Evolutionary conservation across 768 basidiomycete species (phyloP).

Genomic region (Strobilomyces confusus): DNA sequence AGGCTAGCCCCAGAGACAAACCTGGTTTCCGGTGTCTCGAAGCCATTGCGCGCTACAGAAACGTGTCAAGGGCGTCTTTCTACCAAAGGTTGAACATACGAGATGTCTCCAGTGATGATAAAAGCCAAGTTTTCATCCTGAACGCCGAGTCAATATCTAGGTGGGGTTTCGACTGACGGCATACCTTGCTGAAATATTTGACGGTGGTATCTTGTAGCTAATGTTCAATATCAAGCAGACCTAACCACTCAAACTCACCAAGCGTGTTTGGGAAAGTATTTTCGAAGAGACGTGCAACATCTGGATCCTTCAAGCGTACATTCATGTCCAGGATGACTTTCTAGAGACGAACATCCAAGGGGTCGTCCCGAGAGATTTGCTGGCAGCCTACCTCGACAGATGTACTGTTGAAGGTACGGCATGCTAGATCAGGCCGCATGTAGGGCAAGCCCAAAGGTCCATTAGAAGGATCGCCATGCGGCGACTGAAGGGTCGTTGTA

Average conservation of each 20-base stretch:
- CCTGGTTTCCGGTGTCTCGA: slow-evolving; percentile 78
- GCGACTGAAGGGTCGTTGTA: slow-evolving; percentile 34
- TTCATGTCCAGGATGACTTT: slow-evolving; percentile 76
- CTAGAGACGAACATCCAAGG: slow-evolving; percentile 31
- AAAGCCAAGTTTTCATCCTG: slow-evolving; percentile 71
- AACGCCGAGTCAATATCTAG: slow-evolving; percentile 4
- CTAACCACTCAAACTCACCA: slow-evolving; percentile 37
- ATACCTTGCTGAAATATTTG: slow-evolving; percentile 64
- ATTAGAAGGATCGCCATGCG: slow-evolving; percentile 56
- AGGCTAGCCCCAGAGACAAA: slow-evolving; percentile 21
- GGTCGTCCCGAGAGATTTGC: not conserved
- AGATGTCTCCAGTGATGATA: slow-evolving; percentile 79
- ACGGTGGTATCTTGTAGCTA: slow-evolving; percentile 64
- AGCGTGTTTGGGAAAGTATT: slow-evolving; percentile 82
- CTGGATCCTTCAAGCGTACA: slow-evolving; percentile 65
- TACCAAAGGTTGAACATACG: slow-evolving; percentile 41
- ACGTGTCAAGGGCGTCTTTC: slow-evolving; percentile 4
- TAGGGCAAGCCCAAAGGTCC: slow-evolving; percentile 63
- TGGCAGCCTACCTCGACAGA: slow-evolving; percentile 59
- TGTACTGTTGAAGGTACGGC: slow-evolving; percentile 73
- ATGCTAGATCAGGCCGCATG: slow-evolving; percentile 67
- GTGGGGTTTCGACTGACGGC: not conserved
- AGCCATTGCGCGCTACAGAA: slow-evolving; percentile 73
- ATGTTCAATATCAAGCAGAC: not conserved
- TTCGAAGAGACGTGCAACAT: slow-evolving; percentile 74